Evolutionary conservation across 306 rosid species (phyloP), one percentile per base, ranked within the genome.

Genomic region (Dryas drummondii): DNA sequence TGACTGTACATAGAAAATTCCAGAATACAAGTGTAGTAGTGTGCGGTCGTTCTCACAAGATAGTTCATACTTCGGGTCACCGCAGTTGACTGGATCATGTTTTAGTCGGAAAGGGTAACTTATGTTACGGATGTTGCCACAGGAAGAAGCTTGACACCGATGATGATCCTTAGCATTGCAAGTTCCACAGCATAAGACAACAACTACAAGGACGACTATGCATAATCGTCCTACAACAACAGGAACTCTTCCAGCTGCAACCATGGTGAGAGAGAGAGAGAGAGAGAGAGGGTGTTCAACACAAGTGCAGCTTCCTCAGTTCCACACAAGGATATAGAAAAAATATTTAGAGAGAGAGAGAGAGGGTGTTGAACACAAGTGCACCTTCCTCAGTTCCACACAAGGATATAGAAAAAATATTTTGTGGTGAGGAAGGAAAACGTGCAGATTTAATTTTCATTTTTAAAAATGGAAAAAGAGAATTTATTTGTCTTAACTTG

Each of bases 61-160:
- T 12, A 68, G 19, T 2, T 10, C 5, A 50, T 68, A 68, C 57
- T 44, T 47, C 10, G 41, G 1, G 44, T 68, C 57, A 22, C 54
- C 72, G 12, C 69, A 68, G 12, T 68, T 22, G 8, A 13, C 7
- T 12, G 45, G 57, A 49, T 68, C 72, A 4, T 26, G 2, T 3
- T 48, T 26, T 14, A 68, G 57, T 68, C 19, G 72, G 17, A 68
- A 68, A 22, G 72, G 56, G 72, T 68, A 0, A 9, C 44, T 19
- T 48, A 68, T 48, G 45, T 63, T 41, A 7, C 9, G 3, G 17
- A 67, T 67, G n/a, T 22, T 13, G 5, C 72, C 72, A 5, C 72
- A 48, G 6, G 17, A 19, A 0, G 72, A 68, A 19, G 57, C 19
- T 14, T 13, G 5, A 27, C 73, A 51, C 0, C 1, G 58, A 49